Evolutionary conservation across 2,329 filamentous ascomycete species (phyloP).

Genomic region (Myriosclerotinia curreyana): DNA sequence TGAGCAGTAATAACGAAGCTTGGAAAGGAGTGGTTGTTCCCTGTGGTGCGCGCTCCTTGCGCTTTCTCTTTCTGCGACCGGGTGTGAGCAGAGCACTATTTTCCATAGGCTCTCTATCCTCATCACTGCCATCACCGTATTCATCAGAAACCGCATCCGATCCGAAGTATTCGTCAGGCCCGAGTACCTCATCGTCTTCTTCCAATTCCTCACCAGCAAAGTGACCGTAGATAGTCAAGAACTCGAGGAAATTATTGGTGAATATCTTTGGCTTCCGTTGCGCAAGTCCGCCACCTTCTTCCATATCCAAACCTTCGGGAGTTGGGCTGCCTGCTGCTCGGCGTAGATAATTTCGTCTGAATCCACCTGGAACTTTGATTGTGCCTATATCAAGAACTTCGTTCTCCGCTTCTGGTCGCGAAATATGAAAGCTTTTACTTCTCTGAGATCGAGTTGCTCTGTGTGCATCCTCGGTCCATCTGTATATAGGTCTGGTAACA

Average conservation of each 20-base stretch:
- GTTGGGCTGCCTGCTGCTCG: slow-evolving; percentile 67
- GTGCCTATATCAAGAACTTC: slow-evolving; percentile 81
- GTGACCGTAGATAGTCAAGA: slow-evolving; percentile 90
- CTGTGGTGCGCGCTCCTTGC: slow-evolving; percentile 68
- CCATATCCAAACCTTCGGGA: slow-evolving; percentile 39
- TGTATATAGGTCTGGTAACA: slow-evolving; percentile 90
- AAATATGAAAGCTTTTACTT: slow-evolving; percentile 83
- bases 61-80: slow-evolving; percentile 69
- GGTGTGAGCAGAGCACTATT: slow-evolving; percentile 78
- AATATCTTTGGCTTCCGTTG: slow-evolving; percentile 59
- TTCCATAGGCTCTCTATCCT: slow-evolving; percentile 78
- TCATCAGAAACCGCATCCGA: slow-evolving; percentile 66
- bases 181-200: slow-evolving; percentile 88
- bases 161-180: slow-evolving; percentile 86
- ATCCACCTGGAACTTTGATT: slow-evolving; percentile 91
- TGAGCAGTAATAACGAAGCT: slow-evolving; percentile 81
- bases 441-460: slow-evolving; percentile 60
- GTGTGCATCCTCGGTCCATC: slow-evolving; percentile 89
- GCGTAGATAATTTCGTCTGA: slow-evolving; percentile 84
- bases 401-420: slow-evolving; percentile 73
- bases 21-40: slow-evolving; percentile 77
- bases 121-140: slow-evolving; percentile 54
- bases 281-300: slow-evolving; percentile 41
- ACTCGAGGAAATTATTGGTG: slow-evolving; percentile 93
- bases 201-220: slow-evolving; percentile 96